Percentiles rank a stretch among this genome's conserved stretches.
phyloP scores from a whole-genome alignment of 129 eudicot genomes.

The Calendula officinalis region DNA sequence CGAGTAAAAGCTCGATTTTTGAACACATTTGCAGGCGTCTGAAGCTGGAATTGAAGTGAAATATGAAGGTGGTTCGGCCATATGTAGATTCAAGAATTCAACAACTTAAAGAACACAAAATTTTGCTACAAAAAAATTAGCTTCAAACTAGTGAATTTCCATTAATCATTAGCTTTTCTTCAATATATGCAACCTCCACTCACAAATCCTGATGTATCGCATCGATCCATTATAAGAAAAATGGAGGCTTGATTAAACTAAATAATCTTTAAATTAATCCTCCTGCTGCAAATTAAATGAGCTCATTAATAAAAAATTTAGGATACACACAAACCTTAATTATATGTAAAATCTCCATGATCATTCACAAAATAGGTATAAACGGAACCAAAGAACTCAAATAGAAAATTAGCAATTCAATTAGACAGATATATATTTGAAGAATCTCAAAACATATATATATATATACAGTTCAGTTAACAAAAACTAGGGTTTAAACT shows the following conservation, averaged over 20 bases:
- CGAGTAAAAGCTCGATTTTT: conserved; percentile 11
- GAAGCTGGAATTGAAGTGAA: conserved; percentile 19
- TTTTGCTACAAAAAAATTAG: not conserved
- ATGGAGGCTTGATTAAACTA: not conserved
- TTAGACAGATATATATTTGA: not conserved
- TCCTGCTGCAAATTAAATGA: conserved; percentile 35
- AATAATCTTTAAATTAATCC: not conserved
- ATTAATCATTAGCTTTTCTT: not conserved
- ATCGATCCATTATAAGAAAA: conserved; percentile 33
- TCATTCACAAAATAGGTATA: not conserved
- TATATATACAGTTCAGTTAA: not conserved
- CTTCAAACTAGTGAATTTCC: not conserved
- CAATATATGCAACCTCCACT: conserved; percentile 28
- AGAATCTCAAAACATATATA: not conserved
- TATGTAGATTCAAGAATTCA: conserved; percentile 24
- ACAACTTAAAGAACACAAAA: conserved; percentile 20
- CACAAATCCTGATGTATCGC: conserved; percentile 35
- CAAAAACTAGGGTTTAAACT: not conserved
- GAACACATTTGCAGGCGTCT: conserved; percentile 18
- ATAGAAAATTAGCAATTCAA: not conserved
- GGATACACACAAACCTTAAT: not conserved
- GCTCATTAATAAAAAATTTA: not conserved
- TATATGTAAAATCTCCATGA: not conserved
- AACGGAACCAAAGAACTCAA: not conserved
- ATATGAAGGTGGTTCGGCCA: conserved; percentile 44